A percentile compares a stretch with the other conserved stretches of the same genome.
These are phyloP conservation scores for Rhodotorula sp. DNA, from an alignment of 1,284 basidiomycete genomes.

Conservation along the genomic window DNA sequence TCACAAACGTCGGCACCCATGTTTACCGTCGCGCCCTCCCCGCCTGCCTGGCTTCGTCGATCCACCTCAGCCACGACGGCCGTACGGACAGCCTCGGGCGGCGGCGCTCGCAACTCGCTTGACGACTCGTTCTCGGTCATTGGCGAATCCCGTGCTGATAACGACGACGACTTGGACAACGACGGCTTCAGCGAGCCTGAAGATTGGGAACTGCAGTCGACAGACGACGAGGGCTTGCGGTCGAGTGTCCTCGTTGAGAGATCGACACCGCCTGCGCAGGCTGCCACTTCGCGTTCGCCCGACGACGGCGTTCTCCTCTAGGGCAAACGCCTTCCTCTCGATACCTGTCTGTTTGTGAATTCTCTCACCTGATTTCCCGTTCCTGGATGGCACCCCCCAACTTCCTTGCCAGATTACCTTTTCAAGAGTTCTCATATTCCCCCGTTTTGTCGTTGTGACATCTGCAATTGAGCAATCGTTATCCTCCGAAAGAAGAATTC, in stretches of 20 bases:
- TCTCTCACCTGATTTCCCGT: too few species aligned
- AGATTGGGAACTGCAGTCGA: slow-evolving; percentile 35
- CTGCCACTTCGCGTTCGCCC: background rate
- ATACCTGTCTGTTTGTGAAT: too few species aligned
- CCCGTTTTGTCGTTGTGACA: too few species aligned
- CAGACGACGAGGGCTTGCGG: background rate
- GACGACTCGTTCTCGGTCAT: slow-evolving; percentile 25
- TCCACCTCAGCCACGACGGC: slow-evolving; percentile 42
- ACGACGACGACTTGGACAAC: background rate
- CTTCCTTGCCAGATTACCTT: too few species aligned
- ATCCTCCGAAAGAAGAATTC: too few species aligned
- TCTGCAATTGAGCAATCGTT: too few species aligned
- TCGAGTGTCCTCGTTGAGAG: background rate
- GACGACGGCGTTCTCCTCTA: background rate
- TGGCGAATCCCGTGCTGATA: slow-evolving; percentile 3
- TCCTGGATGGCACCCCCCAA: too few species aligned
- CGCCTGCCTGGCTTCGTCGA: slow-evolving; percentile 37
- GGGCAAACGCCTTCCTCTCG: too few species aligned
- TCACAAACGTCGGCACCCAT: slow-evolving; percentile 45
- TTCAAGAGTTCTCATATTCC: too few species aligned
- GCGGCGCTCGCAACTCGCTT: background rate
- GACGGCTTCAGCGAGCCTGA: slow-evolving; percentile 28
- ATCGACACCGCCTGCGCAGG: background rate
- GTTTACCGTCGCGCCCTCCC: slow-evolving; percentile 45
- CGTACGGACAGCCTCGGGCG: slow-evolving; percentile 9